These are phyloP conservation scores for Beauveria pseudobassiana DNA, from an alignment of 2,329 filamentous ascomycete species.

Conservation along the genomic window DNA sequence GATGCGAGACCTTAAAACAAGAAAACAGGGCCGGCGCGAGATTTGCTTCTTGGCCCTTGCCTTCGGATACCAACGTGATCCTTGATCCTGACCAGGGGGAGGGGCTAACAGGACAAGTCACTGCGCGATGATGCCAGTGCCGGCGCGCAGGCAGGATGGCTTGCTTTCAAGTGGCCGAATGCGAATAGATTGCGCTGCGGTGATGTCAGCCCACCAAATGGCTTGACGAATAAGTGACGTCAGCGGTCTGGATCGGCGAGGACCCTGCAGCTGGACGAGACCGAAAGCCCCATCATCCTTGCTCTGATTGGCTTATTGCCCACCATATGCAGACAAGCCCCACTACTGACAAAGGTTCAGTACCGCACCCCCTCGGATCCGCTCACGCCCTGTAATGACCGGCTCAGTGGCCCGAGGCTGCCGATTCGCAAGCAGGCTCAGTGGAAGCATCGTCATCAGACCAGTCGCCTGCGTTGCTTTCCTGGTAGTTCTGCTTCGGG, in stretches of 20 bases:
- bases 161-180: not conserved
- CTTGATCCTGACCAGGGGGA: not conserved
- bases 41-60: not conserved
- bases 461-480: slow-evolving; percentile 34
- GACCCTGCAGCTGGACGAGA: slow-evolving; percentile 9
- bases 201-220: slow-evolving; percentile 20
- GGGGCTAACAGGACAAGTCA: not conserved
- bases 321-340: not conserved
- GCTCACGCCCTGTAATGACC: not conserved
- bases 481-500: slow-evolving; percentile 80
- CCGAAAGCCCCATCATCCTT: not conserved
- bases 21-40: not conserved
- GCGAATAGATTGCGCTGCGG: slow-evolving; percentile 3
- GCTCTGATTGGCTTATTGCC: slow-evolving; percentile 12
- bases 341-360: slow-evolving; percentile 1
- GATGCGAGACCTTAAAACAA: not conserved
- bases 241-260: slow-evolving; percentile 15
- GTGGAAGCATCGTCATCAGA: slow-evolving; percentile 6
- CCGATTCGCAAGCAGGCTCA: not conserved
- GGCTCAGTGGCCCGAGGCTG: not conserved
- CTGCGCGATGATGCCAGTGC: slow-evolving; percentile 8
- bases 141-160: not conserved
- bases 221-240: slow-evolving; percentile 20
- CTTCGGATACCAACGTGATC: not conserved
- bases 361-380: not conserved